Base-by-base conservation (phyloP, 306 rosid species). In the Lathyrus sativus region DNA sequence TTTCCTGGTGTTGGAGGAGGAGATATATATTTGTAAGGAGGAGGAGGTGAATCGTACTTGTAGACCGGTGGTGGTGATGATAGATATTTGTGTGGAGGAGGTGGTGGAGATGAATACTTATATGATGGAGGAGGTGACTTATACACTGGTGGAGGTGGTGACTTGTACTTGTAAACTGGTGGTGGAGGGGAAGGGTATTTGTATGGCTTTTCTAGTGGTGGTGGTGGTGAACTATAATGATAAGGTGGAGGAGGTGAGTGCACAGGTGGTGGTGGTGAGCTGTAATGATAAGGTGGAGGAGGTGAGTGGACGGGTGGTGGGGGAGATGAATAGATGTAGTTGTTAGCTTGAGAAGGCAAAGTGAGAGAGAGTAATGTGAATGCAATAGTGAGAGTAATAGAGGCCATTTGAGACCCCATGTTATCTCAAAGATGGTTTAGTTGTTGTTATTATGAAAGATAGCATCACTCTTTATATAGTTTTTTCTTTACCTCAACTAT, bases 391-490 rank as follows among this genome's bases (percentile, higher is more conserved):
- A 87, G 45, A 58, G 74, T 17, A 24, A 71, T 57, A 73, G 85
- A 71, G 72, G 85, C 53, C 81, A 77, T 67, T 17, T 12, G 17
- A 45, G 80, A 70, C 57, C 86, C 80, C 92, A 85, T 87, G 62
- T 76, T 74, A 58, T 14, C 55, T 22, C 42, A 38, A 37, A 46
- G n/a, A 19, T 69, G 80, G 87, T 44, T 64, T n/a, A n/a, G n/a
- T 68, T 69, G 58, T 73, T 83, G 12, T 73, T 14, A 13, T 64
- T 41, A n/a, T 43, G 43, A 11, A 46, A 46, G 50, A 39, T 11
- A 17, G 50, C n/a, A 22, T 2, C 53, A 0, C 74, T 50, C 87
- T 80, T 75, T 89, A 85, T 85, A 87, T 87, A 87, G 84, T 69
- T 76, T 73, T 54, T 64, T 80, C 59, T 66, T 78, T 65, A 64